Base-by-base conservation (phyloP, 192 early-diverging fungal genomes). In the Mortierella hygrophila region DNA sequence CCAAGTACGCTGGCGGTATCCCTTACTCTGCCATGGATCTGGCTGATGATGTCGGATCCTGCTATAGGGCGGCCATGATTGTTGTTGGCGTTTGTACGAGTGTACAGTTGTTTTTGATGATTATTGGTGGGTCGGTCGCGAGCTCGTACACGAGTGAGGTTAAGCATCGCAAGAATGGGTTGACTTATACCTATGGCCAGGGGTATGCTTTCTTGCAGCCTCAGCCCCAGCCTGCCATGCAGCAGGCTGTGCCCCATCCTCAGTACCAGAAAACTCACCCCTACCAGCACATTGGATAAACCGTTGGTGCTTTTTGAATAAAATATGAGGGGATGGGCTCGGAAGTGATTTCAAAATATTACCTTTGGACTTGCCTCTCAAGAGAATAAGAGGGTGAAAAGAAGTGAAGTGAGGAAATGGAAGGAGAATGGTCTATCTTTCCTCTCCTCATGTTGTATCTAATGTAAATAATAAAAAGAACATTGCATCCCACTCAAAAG, bases 71-170 rank as follows among this genome's bases (percentile, higher is more conserved):
- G 0, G 52, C 52, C 20, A n/a, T 86, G 57, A 69, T 86, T 42
- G 32, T 77, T 7, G 26, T 72, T 0, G 84, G 84, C 4, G 55
- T 73, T 8, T 42, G 49, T 1, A 60, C 57, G n/a, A 70, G 55
- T 21, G 70, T 80, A 7, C 70, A 80, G 26, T 38, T 85, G 4
- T 35, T 80, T 35, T 18, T 85, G 29, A 80, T 85, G 83, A 41
- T 32, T 8, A n/a, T 80, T 23, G 77, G 83, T 47, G 83, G 83
- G 6, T 85, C 68, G 73, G 78, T 85, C 7, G 83, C 83, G 15
- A 85, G 83, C 65, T 35, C 68, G 10, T 85, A 85, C 75, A 85
- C 83, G 7, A 68, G 75, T 8, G 83, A 85, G 63, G 79, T 80
- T n/a, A 80, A 85, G 75, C 54, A 76, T 32, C 52, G 68, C 21